These are phyloP conservation scores for Solanum gandarillasii DNA, from an alignment of 257 asterid species.

Conservation along the genomic window DNA sequence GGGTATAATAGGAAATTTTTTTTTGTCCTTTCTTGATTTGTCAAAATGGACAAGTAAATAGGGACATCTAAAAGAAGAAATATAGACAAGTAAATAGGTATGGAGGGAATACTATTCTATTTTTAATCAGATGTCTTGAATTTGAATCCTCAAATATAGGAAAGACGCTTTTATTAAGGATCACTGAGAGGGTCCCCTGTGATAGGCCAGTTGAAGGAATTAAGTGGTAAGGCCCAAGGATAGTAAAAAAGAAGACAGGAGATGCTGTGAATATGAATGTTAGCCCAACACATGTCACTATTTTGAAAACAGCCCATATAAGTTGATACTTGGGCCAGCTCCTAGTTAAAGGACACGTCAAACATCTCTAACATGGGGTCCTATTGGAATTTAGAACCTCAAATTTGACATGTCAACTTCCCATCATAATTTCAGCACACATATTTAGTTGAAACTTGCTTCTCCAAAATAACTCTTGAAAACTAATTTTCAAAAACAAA, in stretches of 20 bases:
- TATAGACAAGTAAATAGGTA: too few species aligned
- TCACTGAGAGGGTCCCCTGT: neutral
- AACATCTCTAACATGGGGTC: neutral
- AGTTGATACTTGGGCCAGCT: neutral
- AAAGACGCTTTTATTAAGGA: too few species aligned
- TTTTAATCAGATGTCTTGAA: rapidly evolving
- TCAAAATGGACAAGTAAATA: too few species aligned
- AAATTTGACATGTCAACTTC: neutral
- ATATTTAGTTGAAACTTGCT: neutral
- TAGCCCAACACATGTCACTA: neutral
- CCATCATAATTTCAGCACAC: neutral
- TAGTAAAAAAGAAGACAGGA: neutral
- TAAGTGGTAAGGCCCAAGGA: neutral
- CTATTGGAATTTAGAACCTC: neutral
- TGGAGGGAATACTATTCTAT: too few species aligned
- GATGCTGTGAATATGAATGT: neutral
- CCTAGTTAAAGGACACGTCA: neutral
- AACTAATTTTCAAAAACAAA: too few species aligned
- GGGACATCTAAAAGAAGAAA: too few species aligned
- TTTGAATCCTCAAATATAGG: rapidly evolving
- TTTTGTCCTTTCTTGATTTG: too few species aligned
- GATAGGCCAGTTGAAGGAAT: neutral
- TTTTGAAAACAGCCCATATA: neutral
- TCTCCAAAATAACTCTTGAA: neutral
- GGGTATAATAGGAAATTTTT: too few species aligned